A percentile compares a stretch with the other conserved stretches of the same genome.
Evolutionary conservation across 164 flowering plant species (phyloP).

Genomic region (Brasenia schreberi): DNA sequence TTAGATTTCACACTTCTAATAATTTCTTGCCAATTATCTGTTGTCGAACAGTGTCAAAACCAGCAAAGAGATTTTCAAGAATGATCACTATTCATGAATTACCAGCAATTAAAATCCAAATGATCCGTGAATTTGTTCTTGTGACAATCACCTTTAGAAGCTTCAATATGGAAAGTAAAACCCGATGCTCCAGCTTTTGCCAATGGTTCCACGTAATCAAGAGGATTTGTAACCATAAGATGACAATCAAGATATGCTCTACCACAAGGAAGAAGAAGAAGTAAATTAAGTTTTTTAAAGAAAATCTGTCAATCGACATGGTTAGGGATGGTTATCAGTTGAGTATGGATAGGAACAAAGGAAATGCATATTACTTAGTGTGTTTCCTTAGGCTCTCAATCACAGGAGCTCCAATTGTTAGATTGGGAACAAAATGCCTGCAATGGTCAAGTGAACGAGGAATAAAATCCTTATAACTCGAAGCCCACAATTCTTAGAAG

Average conservation of each 20-base stretch:
- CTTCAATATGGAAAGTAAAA: constrained; percentile 95
- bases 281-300: too few species aligned
- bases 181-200: constrained; percentile 98
- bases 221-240: constrained; percentile 97
- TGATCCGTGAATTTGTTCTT: background rate
- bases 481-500: too few species aligned
- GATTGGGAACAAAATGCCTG: constrained; percentile 97
- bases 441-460: background rate
- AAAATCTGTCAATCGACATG: background rate
- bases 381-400: constrained; percentile 91
- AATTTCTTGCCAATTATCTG: constrained; percentile 91
- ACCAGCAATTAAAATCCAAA: too few species aligned
- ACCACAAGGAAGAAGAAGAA: constrained; percentile 4
- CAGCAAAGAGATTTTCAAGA: background rate
- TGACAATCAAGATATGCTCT: constrained; percentile 97
- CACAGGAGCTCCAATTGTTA: constrained; percentile 93
- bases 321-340: background rate
- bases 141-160: constrained; percentile 47
- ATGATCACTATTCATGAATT: background rate
- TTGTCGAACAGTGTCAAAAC: background rate
- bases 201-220: constrained; percentile 87
- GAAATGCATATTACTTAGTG: constrained; percentile 43
- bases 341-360: background rate
- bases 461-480: background rate
- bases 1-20: constrained; percentile 56